Percentiles rank a stretch among this genome's conserved stretches.
Conservation (phyloP, 2,329 filamentous ascomycete species). For the Fusarium sp. region DNA sequence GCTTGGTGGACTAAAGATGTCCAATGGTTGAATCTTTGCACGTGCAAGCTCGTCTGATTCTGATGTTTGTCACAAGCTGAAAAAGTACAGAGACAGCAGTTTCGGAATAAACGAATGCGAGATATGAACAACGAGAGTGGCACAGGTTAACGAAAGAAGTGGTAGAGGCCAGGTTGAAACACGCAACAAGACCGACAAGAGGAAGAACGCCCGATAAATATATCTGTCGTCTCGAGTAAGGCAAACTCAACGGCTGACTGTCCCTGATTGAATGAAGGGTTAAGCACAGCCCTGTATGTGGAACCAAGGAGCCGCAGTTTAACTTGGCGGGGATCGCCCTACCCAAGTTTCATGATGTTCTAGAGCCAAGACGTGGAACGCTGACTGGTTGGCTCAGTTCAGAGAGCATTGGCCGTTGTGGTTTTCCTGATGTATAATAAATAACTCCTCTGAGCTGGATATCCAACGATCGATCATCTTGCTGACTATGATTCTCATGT, state of each 20-base stretch:
- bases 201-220: slow-evolving; percentile 9
- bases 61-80: neutral
- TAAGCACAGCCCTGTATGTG: slow-evolving; percentile 42
- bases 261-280: slow-evolving; percentile 38
- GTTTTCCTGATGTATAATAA: slow-evolving; percentile 2
- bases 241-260: slow-evolving; percentile 17
- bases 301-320: slow-evolving; percentile 29
- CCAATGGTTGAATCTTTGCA: neutral
- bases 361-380: slow-evolving; percentile 28
- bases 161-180: neutral
- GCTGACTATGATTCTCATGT: neutral
- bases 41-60: slow-evolving; percentile 8
- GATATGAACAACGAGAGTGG: neutral
- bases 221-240: slow-evolving; percentile 14
- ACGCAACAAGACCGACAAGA: slow-evolving; percentile 12
- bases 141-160: slow-evolving; percentile 18
- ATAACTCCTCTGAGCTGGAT: too few relatives aligned
- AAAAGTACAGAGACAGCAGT: slow-evolving; percentile 1
- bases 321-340: slow-evolving; percentile 21
- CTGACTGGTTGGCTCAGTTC: neutral
- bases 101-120: slow-evolving; percentile 1
- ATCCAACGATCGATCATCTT: too few relatives aligned
- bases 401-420: neutral
- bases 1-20: neutral
- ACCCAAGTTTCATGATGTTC: slow-evolving; percentile 37